A percentile compares a stretch with the other conserved stretches of the same genome.
These are phyloP conservation scores for Ascochyta viciae-villosae DNA, from an alignment of 2,329 filamentous ascomycete genomes.

Conservation along the genomic window DNA sequence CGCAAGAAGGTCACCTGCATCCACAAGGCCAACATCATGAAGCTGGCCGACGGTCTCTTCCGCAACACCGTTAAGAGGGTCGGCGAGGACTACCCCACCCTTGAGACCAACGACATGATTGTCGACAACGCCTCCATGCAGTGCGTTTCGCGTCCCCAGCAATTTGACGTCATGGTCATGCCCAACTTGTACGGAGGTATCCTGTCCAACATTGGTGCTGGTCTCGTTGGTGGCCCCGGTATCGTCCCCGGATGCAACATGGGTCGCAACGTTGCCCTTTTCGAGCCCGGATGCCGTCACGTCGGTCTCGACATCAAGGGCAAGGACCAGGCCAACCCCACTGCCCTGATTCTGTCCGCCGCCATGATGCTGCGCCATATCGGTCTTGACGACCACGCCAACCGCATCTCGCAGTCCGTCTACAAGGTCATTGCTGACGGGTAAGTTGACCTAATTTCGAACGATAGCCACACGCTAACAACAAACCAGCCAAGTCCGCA, in stretches of 20 bases:
- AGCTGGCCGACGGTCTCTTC: slow-evolving; percentile 98
- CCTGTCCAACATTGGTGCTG: slow-evolving; percentile 97
- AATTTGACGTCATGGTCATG: slow-evolving; percentile 99
- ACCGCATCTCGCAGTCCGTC: slow-evolving; percentile 92
- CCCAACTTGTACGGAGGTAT: slow-evolving; percentile 99
- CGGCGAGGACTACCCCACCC: slow-evolving; percentile 91
- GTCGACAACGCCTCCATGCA: slow-evolving; percentile 99
- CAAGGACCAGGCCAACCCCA: slow-evolving; percentile 99
- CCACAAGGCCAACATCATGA: slow-evolving; percentile 99
- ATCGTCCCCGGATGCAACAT: slow-evolving; percentile 99
- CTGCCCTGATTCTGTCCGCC: slow-evolving; percentile 90
- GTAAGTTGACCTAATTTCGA: slow-evolving; percentile 59
- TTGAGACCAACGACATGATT: slow-evolving; percentile 99
- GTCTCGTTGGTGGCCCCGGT: slow-evolving; percentile 94
- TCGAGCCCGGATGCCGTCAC: slow-evolving; percentile 98
- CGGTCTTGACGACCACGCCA: slow-evolving; percentile 96
- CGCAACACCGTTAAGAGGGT: slow-evolving; percentile 94
- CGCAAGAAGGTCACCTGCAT: slow-evolving; percentile 99
- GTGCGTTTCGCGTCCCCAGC: slow-evolving; percentile 92
- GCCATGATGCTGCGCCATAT: slow-evolving; percentile 98
- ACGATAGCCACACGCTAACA: slow-evolving; percentile 35
- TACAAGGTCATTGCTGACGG: slow-evolving; percentile 87
- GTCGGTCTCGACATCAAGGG: slow-evolving; percentile 99
- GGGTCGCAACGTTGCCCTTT: slow-evolving; percentile 96
- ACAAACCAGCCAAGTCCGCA: slow-evolving; percentile 76